Evolutionary conservation across 2,329 filamentous ascomycete species (phyloP).

Genomic region (Coniochaeta hoffmannii): DNA sequence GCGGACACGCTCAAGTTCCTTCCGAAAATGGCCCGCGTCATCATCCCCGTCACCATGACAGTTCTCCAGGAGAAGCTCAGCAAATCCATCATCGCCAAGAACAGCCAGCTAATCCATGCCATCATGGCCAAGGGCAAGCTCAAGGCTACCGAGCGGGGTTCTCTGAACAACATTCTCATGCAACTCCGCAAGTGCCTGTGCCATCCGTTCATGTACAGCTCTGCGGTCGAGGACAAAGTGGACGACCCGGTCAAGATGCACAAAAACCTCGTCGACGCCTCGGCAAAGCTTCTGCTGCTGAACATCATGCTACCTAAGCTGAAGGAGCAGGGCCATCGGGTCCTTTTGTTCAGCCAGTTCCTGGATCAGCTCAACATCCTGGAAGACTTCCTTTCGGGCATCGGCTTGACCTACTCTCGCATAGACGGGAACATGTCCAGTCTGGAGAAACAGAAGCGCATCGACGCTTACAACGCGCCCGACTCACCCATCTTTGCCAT

Average conservation of each 20-base stretch:
- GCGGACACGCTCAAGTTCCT: slow-evolving; percentile 84
- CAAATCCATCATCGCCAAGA: slow-evolving; percentile 87
- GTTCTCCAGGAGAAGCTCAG: slow-evolving; percentile 89
- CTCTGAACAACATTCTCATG: slow-evolving; percentile 89
- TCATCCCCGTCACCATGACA: slow-evolving; percentile 93
- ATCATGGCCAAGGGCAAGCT: slow-evolving; percentile 68
- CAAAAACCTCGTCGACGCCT: slow-evolving; percentile 83
- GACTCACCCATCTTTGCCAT: slow-evolving; percentile 82
- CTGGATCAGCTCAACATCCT: slow-evolving; percentile 80
- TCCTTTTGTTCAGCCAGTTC: slow-evolving; percentile 95
- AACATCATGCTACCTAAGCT: slow-evolving; percentile 84
- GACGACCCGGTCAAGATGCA: slow-evolving; percentile 56
- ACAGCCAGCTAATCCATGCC: slow-evolving; percentile 77
- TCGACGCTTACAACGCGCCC: slow-evolving; percentile 87
- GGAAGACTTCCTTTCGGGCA: slow-evolving; percentile 79
- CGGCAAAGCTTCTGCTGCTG: slow-evolving; percentile 78
- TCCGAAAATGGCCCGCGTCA: slow-evolving; percentile 89
- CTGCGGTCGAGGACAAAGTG: slow-evolving; percentile 77
- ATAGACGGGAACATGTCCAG: slow-evolving; percentile 80
- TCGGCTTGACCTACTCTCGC: slow-evolving; percentile 67
- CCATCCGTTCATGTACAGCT: slow-evolving; percentile 92
- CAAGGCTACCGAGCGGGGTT: slow-evolving; percentile 66
- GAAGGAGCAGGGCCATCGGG: slow-evolving; percentile 75
- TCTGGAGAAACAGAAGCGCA: slow-evolving; percentile 85
- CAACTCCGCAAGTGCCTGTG: slow-evolving; percentile 91